Percentiles rank a stretch among this genome's conserved stretches.
Conservation (phyloP, 257 asterid genomes). For the Mentha longifolia region DNA sequence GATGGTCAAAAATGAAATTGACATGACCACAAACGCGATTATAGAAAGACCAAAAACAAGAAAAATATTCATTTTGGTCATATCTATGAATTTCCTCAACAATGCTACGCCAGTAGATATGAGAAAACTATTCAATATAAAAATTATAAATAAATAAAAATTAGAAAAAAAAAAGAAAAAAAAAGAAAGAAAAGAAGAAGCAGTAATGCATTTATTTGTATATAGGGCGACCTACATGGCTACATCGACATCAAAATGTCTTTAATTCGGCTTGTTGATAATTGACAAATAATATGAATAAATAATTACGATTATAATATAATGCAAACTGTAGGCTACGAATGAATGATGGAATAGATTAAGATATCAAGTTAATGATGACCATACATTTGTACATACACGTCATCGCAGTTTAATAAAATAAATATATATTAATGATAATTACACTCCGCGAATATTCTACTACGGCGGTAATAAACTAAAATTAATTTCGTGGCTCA, state of each 20-base stretch:
- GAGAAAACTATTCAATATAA: neutral
- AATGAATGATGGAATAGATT: conserved; percentile 23
- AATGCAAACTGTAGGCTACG: conserved; percentile 19
- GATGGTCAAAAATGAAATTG: neutral
- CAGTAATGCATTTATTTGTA: neutral
- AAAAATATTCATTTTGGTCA: neutral
- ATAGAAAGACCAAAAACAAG: neutral
- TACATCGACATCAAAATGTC: neutral
- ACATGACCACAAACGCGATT: neutral
- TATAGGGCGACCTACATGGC: neutral
- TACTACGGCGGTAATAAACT: conserved; percentile 27
- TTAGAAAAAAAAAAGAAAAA: no score
- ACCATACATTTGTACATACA: conserved; percentile 22
- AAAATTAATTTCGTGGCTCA: conserved; percentile 46
- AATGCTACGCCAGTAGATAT: conserved; percentile 4
- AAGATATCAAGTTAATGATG: conserved; percentile 34
- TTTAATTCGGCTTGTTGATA: neutral
- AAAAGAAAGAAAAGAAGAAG: no score
- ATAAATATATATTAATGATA: neutral
- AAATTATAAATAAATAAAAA: no score
- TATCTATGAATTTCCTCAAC: neutral
- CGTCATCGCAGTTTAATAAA: neutral
- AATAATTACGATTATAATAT: neutral
- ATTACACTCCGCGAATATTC: conserved; percentile 5
- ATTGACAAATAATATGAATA: neutral